Percentiles rank a stretch among this genome's conserved stretches.
phyloP scores from a whole-genome alignment of 2,329 filamentous ascomycete species.

The Claviceps digitariae region DNA sequence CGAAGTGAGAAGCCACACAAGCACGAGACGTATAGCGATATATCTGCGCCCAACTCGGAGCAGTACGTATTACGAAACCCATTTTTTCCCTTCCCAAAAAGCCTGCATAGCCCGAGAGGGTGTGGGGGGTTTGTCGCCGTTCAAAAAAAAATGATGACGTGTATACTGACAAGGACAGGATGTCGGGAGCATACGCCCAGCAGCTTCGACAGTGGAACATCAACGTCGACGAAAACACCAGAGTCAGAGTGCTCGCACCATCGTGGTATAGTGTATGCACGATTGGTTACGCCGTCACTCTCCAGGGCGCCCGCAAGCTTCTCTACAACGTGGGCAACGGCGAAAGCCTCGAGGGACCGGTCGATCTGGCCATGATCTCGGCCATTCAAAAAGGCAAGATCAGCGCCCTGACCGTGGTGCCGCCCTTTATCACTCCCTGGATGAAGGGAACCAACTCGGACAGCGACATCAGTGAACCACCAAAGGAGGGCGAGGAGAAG shows the following conservation, averaged over 20 bases:
- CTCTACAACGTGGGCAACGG: constrained; percentile 1
- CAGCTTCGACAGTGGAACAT: background rate
- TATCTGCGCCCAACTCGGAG: background rate
- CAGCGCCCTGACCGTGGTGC: background rate
- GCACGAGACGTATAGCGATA: background rate
- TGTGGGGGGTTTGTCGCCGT: no score
- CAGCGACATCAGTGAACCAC: background rate
- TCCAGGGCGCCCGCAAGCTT: background rate
- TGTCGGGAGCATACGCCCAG: background rate
- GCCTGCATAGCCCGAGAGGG: no score
- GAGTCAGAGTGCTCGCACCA: background rate
- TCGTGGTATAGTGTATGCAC: constrained; percentile 3
- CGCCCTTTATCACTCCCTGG: background rate
- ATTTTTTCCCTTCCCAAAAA: no score
- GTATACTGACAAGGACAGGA: background rate
- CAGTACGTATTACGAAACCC: constrained; percentile 2
- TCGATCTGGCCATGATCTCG: constrained; percentile 2
- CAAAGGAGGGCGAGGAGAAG: background rate
- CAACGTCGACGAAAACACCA: background rate
- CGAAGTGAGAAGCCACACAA: background rate
- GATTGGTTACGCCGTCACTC: constrained; percentile 1
- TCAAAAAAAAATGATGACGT: no score
- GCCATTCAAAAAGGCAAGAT: background rate
- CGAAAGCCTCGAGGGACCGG: background rate
- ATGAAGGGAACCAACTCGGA: background rate